phyloP scores from a whole-genome alignment of 495 filamentous ascomycete genomes.

The Penicillium manginii region DNA sequence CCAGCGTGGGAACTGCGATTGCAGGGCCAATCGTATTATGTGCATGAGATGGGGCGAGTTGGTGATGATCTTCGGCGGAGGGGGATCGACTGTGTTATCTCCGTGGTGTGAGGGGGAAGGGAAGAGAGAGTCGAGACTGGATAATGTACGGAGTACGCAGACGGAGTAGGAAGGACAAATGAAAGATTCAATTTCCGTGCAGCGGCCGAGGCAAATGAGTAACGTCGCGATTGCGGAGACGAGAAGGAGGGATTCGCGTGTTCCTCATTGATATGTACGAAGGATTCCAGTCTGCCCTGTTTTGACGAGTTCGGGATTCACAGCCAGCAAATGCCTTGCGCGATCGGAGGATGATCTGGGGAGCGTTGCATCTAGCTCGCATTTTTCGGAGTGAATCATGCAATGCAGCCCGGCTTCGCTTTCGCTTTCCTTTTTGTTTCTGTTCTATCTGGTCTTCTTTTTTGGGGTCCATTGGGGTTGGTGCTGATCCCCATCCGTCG shows the following conservation, averaged over 20 bases:
- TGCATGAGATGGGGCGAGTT: constrained; percentile 35
- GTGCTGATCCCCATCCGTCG: no score
- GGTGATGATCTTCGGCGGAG: constrained; percentile 37
- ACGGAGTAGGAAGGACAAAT: no score
- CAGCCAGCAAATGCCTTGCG: background rate
- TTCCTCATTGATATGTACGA: background rate
- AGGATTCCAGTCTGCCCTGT: background rate
- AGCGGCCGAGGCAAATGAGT: no score
- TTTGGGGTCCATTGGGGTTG: background rate
- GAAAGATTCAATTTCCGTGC: no score
- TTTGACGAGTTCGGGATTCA: background rate
- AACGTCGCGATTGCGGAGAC: background rate
- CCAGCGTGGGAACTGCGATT: constrained; percentile 39
- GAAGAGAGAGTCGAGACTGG: no score
- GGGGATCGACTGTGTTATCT: constrained; percentile 35
- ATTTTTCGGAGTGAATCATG: background rate
- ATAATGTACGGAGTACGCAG: no score
- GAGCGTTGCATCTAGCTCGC: background rate
- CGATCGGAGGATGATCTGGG: background rate
- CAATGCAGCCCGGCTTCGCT: no score
- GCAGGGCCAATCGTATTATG: constrained; percentile 45
- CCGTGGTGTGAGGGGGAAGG: constrained; percentile 19
- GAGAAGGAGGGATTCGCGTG: background rate
- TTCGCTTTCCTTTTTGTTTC: background rate
- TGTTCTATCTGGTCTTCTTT: background rate